These are phyloP conservation scores for Penicillium soppii DNA, from an alignment of 495 filamentous ascomycete species.

Conservation along the genomic window DNA sequence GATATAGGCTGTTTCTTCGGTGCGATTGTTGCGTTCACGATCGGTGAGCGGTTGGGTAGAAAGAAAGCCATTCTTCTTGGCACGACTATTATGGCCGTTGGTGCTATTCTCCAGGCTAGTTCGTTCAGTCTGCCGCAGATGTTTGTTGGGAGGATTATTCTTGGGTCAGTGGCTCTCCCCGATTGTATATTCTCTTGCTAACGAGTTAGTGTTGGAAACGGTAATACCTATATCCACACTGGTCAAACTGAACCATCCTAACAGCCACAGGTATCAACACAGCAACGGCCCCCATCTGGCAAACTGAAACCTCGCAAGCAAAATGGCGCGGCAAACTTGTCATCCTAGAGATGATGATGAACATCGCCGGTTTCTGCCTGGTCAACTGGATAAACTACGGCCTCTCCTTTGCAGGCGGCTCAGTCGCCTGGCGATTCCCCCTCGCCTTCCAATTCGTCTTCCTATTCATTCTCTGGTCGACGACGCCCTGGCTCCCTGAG, in stretches of 20 bases:
- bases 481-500: slow-evolving; percentile 55
- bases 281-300: slow-evolving; percentile 63
- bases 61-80: slow-evolving; percentile 57
- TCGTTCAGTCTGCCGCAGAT: slow-evolving; percentile 59
- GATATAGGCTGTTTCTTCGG: slow-evolving; percentile 63
- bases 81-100: slow-evolving; percentile 58
- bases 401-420: slow-evolving; percentile 45
- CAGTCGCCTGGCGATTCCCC: slow-evolving; percentile 51
- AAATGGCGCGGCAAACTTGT: slow-evolving; percentile 60
- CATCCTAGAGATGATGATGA: slow-evolving; percentile 60
- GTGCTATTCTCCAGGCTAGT: slow-evolving; percentile 57
- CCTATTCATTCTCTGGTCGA: slow-evolving; percentile 47
- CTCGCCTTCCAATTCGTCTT: slow-evolving; percentile 55
- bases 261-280: slow-evolving; percentile 48
- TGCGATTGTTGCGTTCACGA: slow-evolving; percentile 46
- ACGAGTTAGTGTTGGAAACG: slow-evolving; percentile 56
- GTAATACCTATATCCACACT: slow-evolving; percentile 10
- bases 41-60: slow-evolving; percentile 57
- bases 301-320: slow-evolving; percentile 59
- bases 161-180: slow-evolving; percentile 24
- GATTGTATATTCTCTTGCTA: background rate
- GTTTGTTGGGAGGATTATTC: slow-evolving; percentile 60
- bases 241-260: background rate
- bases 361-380: slow-evolving; percentile 57
- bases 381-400: slow-evolving; percentile 60